Percentiles rank a stretch among this genome's conserved stretches.
phyloP scores from a whole-genome alignment of 352 stramenopile genomes.

The Globisporangium recalcitrans region DNA sequence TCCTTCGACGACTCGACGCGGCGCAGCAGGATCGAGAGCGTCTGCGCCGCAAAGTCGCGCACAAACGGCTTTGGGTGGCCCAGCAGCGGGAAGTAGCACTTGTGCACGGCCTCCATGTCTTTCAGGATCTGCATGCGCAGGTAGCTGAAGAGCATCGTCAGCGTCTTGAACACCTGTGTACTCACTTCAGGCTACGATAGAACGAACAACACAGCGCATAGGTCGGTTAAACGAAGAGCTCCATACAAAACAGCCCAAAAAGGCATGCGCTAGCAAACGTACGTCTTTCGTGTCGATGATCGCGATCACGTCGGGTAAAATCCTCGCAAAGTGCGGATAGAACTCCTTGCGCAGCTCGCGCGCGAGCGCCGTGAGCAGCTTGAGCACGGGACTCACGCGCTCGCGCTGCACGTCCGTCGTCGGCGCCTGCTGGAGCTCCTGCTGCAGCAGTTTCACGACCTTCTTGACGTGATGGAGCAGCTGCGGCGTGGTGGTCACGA shows the following conservation, averaged over 20 bases:
- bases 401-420: constrained; percentile 65
- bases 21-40: constrained; percentile 76
- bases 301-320: constrained; percentile 62
- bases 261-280: constrained; percentile 11
- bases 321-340: constrained; percentile 70
- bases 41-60: constrained; percentile 87
- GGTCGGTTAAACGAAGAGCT: neutral
- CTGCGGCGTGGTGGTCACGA: constrained; percentile 80
- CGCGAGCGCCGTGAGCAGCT: constrained; percentile 75
- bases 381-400: constrained; percentile 67
- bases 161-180: constrained; percentile 88
- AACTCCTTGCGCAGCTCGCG: constrained; percentile 84
- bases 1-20: constrained; percentile 72
- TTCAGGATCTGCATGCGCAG: constrained; percentile 76
- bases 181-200: constrained; percentile 71
- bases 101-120: constrained; percentile 88
- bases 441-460: constrained; percentile 54
- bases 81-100: constrained; percentile 88
- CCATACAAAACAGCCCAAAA: neutral
- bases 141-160: constrained; percentile 88
- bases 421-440: constrained; percentile 46
- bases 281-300: constrained; percentile 85
- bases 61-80: constrained; percentile 83
- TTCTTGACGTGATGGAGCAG: constrained; percentile 77
- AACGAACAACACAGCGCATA: neutral